Percentiles rank a stretch among this genome's conserved stretches.
These are phyloP conservation scores for Hanseniaspora gamundiae DNA, from an alignment of 1,139 yeast genomes.

Conservation along the genomic window DNA sequence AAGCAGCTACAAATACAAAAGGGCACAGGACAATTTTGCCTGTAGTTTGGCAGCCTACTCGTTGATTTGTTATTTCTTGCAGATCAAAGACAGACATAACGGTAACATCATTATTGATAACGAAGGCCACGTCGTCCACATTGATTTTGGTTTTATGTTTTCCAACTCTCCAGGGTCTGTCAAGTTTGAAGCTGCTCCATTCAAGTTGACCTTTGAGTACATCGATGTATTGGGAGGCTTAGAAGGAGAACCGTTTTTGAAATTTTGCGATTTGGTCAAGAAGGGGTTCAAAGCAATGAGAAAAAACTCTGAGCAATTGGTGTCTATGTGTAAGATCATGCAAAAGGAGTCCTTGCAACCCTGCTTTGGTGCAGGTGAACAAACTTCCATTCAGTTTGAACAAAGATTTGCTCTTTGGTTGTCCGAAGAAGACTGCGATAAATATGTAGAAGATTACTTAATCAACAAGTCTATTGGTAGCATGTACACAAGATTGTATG, in stretches of 20 bases:
- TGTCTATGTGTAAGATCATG: conserved; percentile 83
- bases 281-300: conserved; percentile 64
- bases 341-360: conserved; percentile 82
- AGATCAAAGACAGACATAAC: conserved; percentile 90
- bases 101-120: conserved; percentile 91
- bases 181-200: conserved; percentile 95
- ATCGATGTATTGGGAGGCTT: conserved; percentile 76
- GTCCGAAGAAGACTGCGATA: conserved; percentile 59
- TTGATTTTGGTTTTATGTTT: conserved; percentile 86
- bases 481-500: conserved; percentile 80
- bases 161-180: conserved; percentile 94
- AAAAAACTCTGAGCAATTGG: conserved; percentile 55
- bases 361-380: conserved; percentile 79
- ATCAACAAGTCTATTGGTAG: conserved; percentile 81
- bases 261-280: conserved; percentile 52
- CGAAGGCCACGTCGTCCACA: conserved; percentile 91
- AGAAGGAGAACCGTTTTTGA: conserved; percentile 43
- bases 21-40: conserved; percentile 77
- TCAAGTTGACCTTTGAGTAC: conserved; percentile 80
- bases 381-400: conserved; percentile 62
- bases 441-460: conserved; percentile 60
- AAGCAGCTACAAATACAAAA: conserved; percentile 38
- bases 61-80: conserved; percentile 73
- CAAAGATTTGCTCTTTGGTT: conserved; percentile 75
- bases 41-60: conserved; percentile 82